Evolutionary conservation across 2,329 filamentous ascomycete species (phyloP), one percentile per base, ranked within the genome.

Genomic region (Blumeria hordei): DNA sequence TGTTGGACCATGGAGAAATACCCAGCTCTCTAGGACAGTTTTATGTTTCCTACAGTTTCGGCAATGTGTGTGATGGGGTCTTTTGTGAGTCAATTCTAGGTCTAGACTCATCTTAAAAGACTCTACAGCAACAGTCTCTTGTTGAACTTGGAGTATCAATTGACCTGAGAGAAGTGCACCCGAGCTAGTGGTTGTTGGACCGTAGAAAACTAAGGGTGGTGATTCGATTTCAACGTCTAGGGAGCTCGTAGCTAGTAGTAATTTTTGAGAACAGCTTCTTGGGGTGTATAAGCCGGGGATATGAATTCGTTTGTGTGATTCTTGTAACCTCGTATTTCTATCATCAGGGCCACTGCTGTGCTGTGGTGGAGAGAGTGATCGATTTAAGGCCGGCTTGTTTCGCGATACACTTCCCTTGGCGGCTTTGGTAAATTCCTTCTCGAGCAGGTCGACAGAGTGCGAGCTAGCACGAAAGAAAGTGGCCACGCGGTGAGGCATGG

Each of bases 151-250:
- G 55, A 96, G 69, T 62, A 81, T 78, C 61, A 96, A 71, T 66
- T 87, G 84, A 34, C 88, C 88, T 0, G 87, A 93, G 53, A 95
- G 77, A 57, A 95, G 72, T 6, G 88, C 87, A 56, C 90, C 90
- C 2, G 82, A 83, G 62, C 88, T 94, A 60, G 77, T 75, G 58
- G 80, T 75, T 0, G 85, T 74, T 28, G 75, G 72, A 59, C 88
- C 88, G 64, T 92, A 85, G 69, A 94, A 82, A 49, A 95, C 77
- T 16, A 90, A 74, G 9, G 63, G 63, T 5, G 63, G 62, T 12
- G 62, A 64, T 58, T 65, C 62, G 59, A 95, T 83, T 61, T 74
- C 67, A 62, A 82, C 54, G 49, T 62, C 59, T 6, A 66, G 56
- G 5, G n/a, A 62, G 53, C 21, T 61, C 58, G 56, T 55, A 62